These are phyloP conservation scores for Trichomonascaceae sp. DNA, from an alignment of 1,139 yeast genomes.

Conservation along the genomic window DNA sequence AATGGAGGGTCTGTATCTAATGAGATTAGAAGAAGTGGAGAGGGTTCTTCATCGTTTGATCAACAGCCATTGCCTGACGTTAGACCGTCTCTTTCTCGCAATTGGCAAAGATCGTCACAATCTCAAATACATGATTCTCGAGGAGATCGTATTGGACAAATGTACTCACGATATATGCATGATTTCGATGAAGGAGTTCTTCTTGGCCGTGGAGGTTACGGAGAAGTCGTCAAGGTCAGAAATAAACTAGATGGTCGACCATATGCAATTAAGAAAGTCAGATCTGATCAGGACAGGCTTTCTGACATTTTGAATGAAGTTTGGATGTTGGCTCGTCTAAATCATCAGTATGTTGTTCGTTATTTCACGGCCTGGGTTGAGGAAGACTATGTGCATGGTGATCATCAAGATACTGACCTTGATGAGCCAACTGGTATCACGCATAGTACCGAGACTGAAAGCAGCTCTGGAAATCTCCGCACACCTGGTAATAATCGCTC, in stretches of 20 bases:
- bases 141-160: background rate
- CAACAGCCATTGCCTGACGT: background rate
- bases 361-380: slow-evolving; percentile 98
- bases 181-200: slow-evolving; percentile 93
- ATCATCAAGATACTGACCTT: slow-evolving; percentile 9
- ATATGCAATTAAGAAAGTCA: slow-evolving; percentile 88
- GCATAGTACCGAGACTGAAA: background rate
- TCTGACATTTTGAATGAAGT: slow-evolving; percentile 86
- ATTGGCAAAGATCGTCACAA: background rate
- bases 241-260: slow-evolving; percentile 89
- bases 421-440: background rate
- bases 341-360: slow-evolving; percentile 92
- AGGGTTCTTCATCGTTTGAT: background rate
- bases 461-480: background rate
- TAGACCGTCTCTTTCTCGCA: background rate
- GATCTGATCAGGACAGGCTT: slow-evolving; percentile 72
- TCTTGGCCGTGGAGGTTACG: slow-evolving; percentile 95
- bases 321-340: slow-evolving; percentile 79
- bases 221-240: slow-evolving; percentile 93
- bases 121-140: background rate
- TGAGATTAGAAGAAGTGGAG: background rate
- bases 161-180: slow-evolving; percentile 53
- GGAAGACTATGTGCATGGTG: slow-evolving; percentile 41
- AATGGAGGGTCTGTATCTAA: background rate
- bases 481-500: slow-evolving; percentile 1